Percentiles rank a stretch among this genome's conserved stretches.
phyloP scores from a whole-genome alignment of 2,329 filamentous ascomycete species.

The Cladosporium sp. region DNA sequence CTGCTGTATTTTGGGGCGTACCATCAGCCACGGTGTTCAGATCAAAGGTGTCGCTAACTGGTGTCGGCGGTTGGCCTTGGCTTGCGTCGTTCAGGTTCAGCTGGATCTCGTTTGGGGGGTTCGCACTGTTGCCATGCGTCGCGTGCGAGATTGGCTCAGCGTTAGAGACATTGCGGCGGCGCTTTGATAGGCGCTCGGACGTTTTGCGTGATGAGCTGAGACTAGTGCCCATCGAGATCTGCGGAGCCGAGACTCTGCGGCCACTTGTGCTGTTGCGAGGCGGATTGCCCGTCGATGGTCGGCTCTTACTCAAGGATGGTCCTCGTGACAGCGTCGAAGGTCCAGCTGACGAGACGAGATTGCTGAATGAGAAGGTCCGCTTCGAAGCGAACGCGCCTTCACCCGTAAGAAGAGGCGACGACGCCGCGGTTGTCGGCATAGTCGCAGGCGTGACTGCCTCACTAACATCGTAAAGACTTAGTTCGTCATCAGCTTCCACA shows the following conservation, averaged over 20 bases:
- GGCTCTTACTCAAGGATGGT: constrained; percentile 33
- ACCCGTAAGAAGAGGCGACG: constrained; percentile 23
- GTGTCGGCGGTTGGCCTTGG: not conserved
- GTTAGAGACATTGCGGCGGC: constrained; percentile 36
- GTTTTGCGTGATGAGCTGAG: constrained; percentile 35
- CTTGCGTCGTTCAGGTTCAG: constrained; percentile 17
- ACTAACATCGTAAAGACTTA: constrained; percentile 18
- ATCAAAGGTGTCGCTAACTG: not conserved
- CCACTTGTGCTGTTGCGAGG: constrained; percentile 24
- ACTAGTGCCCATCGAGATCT: constrained; percentile 36
- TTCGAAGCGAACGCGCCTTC: constrained; percentile 25
- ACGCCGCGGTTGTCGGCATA: constrained; percentile 20
- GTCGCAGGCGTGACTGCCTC: constrained; percentile 11
- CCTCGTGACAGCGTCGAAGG: constrained; percentile 36
- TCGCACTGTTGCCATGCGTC: constrained; percentile 10
- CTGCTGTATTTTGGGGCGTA: constrained; percentile 4
- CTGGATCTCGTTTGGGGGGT: constrained; percentile 20
- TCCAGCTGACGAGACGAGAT: constrained; percentile 36
- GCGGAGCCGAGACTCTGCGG: constrained; percentile 27
- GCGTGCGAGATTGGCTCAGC: constrained; percentile 20
- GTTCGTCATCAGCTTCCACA: constrained; percentile 26
- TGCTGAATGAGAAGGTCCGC: constrained; percentile 49
- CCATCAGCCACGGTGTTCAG: not conserved
- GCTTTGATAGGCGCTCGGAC: constrained; percentile 31
- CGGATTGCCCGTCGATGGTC: constrained; percentile 23